These are phyloP conservation scores for Mortierella alpina DNA, from an alignment of 192 early-diverging fungal genomes.

Conservation along the genomic window DNA sequence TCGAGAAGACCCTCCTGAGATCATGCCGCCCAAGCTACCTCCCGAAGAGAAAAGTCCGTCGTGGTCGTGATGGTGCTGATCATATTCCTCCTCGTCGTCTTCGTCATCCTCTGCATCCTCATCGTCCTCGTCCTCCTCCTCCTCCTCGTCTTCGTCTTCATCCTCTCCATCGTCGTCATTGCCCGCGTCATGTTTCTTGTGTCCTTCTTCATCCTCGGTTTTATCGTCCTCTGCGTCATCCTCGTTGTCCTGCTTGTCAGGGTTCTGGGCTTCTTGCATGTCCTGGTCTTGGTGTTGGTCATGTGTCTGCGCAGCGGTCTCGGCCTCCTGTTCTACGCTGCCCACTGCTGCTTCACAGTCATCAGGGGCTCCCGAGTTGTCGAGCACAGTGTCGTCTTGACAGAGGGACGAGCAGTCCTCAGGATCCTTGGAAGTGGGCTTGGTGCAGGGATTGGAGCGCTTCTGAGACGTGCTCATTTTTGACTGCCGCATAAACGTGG, in stretches of 20 bases:
- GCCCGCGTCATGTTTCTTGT: not conserved
- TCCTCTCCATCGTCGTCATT: conserved; percentile 18
- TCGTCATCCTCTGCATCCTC: conserved; percentile 50
- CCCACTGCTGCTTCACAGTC: not conserved
- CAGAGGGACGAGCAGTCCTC: conserved; percentile 1
- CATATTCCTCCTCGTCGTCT: conserved; percentile 56
- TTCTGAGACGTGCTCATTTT: conserved; percentile 52
- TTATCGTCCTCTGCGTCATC: not conserved
- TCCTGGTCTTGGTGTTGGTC: not conserved
- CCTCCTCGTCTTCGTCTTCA: conserved; percentile 30
- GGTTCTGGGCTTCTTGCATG: not conserved
- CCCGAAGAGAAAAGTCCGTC: conserved; percentile 50
- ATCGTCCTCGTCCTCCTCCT: conserved; percentile 45
- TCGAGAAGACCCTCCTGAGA: conserved; percentile 54
- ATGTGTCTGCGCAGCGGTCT: not conserved
- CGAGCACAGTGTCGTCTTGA: not conserved
- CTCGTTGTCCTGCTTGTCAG: not conserved
- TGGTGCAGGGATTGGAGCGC: conserved; percentile 28
- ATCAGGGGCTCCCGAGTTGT: not conserved
- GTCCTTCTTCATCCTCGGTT: not conserved
- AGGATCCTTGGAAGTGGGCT: not conserved
- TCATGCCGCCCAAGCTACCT: conserved; percentile 52
- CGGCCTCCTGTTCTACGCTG: no score
- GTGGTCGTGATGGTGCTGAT: conserved; percentile 43
- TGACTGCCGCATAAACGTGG: conserved; percentile 38